These are phyloP conservation scores for Phoma sp. DNA, from an alignment of 2,329 filamentous ascomycete species.

Conservation along the genomic window DNA sequence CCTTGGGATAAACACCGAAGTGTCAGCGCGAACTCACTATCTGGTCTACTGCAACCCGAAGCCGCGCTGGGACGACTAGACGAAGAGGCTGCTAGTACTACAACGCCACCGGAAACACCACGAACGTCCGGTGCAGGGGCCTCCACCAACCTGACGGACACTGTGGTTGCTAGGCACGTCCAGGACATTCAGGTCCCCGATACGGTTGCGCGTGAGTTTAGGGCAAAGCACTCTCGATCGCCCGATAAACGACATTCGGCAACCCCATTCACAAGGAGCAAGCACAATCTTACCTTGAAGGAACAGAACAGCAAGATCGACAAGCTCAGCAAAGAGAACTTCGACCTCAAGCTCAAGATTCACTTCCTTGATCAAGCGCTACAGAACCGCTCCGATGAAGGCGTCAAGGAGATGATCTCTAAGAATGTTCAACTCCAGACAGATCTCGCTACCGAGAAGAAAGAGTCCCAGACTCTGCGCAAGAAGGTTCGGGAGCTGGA, in stretches of 20 bases:
- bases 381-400: constrained; percentile 92
- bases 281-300: constrained; percentile 77
- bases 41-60: constrained; percentile 48
- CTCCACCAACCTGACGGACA: constrained; percentile 76
- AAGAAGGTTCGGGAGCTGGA: constrained; percentile 86
- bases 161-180: constrained; percentile 85
- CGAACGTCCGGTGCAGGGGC: constrained; percentile 60
- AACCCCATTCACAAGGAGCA: constrained; percentile 49
- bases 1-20: constrained; percentile 53
- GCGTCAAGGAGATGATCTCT: constrained; percentile 96
- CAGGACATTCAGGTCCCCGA: constrained; percentile 91
- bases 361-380: constrained; percentile 95
- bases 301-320: constrained; percentile 98
- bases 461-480: constrained; percentile 85
- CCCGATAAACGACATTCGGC: constrained; percentile 63
- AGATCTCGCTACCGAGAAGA: constrained; percentile 83
- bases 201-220: constrained; percentile 85
- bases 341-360: constrained; percentile 76
- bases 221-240: constrained; percentile 72
- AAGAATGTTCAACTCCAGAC: constrained; percentile 97
- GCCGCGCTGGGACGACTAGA: constrained; percentile 64
- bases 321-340: constrained; percentile 95
- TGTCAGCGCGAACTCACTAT: constrained; percentile 48
- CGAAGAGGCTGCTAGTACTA: constrained; percentile 62
- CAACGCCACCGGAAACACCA: constrained; percentile 72